phyloP scores from a whole-genome alignment of 441 rosid genomes.

The Dalechampia spathulata region DNA sequence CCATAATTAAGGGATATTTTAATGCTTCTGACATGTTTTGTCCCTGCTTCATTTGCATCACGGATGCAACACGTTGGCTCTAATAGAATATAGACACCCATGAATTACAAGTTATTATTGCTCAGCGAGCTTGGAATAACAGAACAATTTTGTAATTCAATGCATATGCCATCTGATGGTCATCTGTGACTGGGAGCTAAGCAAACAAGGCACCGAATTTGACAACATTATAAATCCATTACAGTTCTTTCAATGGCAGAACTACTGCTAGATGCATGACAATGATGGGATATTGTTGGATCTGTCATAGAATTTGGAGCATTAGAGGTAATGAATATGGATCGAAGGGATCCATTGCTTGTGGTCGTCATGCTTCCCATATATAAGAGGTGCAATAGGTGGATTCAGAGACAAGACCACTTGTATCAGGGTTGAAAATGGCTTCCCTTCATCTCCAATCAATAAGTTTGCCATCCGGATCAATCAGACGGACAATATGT shows the following conservation, averaged over 20 bases:
- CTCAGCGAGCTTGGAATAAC: not conserved
- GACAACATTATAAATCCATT: not conserved
- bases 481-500: conserved; percentile 8
- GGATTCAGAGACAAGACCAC: not conserved
- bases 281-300: not conserved
- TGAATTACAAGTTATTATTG: not conserved
- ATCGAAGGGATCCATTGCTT: too few relatives aligned
- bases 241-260: not conserved
- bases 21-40: not conserved
- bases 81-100: too few relatives aligned
- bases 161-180: not conserved
- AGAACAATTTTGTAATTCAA: not conserved
- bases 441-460: conserved; percentile 1
- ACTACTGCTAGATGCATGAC: not conserved
- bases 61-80: not conserved
- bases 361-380: not conserved
- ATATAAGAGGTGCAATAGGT: not conserved
- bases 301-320: not conserved
- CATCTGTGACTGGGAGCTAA: not conserved
- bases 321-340: not conserved
- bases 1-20: not conserved
- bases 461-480: conserved; percentile 5
- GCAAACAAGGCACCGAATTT: not conserved
- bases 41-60: not conserved
- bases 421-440: not conserved